Evolutionary conservation across 352 stramenopile genomes (phyloP), one percentile per base, ranked within the genome.

Genomic region (Labyrinthula sp.): DNA sequence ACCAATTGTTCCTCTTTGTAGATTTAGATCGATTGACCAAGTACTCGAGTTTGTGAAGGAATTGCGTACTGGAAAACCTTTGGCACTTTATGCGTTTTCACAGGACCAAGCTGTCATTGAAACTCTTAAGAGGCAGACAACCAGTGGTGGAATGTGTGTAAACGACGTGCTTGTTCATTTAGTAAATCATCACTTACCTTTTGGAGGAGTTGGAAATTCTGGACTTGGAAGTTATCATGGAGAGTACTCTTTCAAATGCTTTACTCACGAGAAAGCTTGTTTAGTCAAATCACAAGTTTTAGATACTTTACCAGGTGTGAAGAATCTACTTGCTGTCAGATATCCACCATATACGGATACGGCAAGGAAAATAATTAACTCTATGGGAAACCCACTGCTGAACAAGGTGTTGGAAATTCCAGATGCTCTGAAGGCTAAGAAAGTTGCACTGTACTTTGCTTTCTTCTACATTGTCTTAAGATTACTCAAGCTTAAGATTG

Each of bases 1-100:
- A 1, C 84, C 85, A 1, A 46, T 95, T 30, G 49, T 97, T 30
- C 78, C 83, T 0, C 75, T 95, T 34, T 67, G 80, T 26, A 33
- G 56, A 7, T 59, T 73, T 23, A 31, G 55, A 17, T 57, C 40
- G n/a, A 29, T 67, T 2, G 59, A 67, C 10, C 56, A 77, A 26
- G 73, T 58, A 1, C 60, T 84, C 34, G 17, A 56, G 1, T 57
- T 65, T 24, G 58, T 78, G 12, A 58, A 64, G 18, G 35, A 30
- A 20, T 56, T 54, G 20, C 10, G 9, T 25, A 47, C 40, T 4
- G 58, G 70, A 4, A 87, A 81, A 46, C 77, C 79, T 1, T 60
- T 91, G 8, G 60, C 75, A 9, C 59, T 87, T 2, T 91, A 91
- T 47, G 40, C 73, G 9, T 90, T 87, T 57, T 66, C 48, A 36